These are phyloP conservation scores for Parathielavia hyrcaniae DNA, from an alignment of 495 filamentous ascomycete species.

Conservation along the genomic window DNA sequence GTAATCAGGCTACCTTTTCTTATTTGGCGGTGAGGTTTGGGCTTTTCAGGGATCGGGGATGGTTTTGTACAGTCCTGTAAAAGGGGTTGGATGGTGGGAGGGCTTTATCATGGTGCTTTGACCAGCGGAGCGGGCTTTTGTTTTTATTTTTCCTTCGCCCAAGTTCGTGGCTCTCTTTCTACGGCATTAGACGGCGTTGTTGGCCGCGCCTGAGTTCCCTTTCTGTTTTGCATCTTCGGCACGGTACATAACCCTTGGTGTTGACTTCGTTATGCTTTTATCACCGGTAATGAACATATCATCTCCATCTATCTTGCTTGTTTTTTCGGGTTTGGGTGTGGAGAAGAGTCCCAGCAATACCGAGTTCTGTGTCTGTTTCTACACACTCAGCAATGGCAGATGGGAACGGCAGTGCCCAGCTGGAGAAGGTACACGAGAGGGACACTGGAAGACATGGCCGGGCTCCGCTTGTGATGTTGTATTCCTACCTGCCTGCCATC, in stretches of 20 bases:
- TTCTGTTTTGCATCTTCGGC: background rate
- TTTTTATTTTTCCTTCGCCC: background rate
- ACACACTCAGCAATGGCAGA: too few species aligned
- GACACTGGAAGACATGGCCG: too few species aligned
- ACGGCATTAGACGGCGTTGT: conserved; percentile 14
- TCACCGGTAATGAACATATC: conserved; percentile 9
- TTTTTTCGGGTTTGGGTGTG: background rate
- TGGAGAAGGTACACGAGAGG: too few species aligned
- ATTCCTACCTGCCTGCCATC: too few species aligned
- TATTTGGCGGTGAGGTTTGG: background rate
- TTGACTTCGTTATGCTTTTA: background rate
- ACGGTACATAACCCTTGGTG: conserved; percentile 3
- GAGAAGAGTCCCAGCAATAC: too few species aligned
- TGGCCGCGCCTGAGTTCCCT: conserved; percentile 1
- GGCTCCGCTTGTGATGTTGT: too few species aligned
- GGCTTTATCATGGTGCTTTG: background rate
- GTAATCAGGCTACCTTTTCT: background rate
- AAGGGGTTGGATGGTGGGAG: background rate
- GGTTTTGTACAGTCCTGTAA: background rate
- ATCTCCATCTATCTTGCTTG: background rate
- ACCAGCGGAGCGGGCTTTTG: conserved; percentile 1
- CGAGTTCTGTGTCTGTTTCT: too few species aligned
- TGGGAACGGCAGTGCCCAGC: too few species aligned
- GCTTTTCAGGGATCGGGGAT: too few species aligned
- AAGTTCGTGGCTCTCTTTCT: background rate